Evolutionary conservation across 192 early-diverging fungal genomes (phyloP), one percentile per base, ranked within the genome.

Genomic region (Coemansia sp.): DNA sequence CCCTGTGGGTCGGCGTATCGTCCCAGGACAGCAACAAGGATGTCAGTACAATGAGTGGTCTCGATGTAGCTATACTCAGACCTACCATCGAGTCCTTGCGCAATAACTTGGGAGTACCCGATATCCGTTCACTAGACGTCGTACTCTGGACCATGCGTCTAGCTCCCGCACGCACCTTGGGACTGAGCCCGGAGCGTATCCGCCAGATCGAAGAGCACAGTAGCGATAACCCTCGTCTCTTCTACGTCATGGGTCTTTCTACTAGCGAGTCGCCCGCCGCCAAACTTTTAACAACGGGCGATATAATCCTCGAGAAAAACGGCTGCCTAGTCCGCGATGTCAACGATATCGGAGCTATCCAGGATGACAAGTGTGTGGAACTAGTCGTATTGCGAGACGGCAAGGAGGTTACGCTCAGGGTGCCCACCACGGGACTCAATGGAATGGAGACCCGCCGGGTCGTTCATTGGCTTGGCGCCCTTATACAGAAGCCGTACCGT

Each of bases 401-500:
- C 68, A 59, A 84, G 40, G 93, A 91, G 53, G 29, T 90, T 6
- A 58, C 64, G 2, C 67, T 98, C 8, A 63, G 40, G 1, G 90
- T 96, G 6, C 89, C 89, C 0, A 92, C 91, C 11, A 86, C 85
- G 2, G 44, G 69, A 32, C 75, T 82, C 34, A 60, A 81, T n/a
- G 84, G 82, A 0, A 84, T 87, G 55, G 89, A 87, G 44, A 94
- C 90, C 5, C 84, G 76, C 13, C 84, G 89, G 8, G 87, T 95
- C 0, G 76, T 98, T 30, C 84, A 90, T 22, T 98, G 95, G 95
- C 89, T 90, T 12, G 95, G 95, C 18, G 93, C 92, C 0, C 69
- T 94, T 18, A 85, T 95, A 15, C 91, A 94, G 71, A 76, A 70
- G 58, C 89, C 91, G 12, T 91, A 92, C 68, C 85, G 89, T 49